Conservation (phyloP, 164 flowering plant genomes). For the Vitis labrusca region DNA sequence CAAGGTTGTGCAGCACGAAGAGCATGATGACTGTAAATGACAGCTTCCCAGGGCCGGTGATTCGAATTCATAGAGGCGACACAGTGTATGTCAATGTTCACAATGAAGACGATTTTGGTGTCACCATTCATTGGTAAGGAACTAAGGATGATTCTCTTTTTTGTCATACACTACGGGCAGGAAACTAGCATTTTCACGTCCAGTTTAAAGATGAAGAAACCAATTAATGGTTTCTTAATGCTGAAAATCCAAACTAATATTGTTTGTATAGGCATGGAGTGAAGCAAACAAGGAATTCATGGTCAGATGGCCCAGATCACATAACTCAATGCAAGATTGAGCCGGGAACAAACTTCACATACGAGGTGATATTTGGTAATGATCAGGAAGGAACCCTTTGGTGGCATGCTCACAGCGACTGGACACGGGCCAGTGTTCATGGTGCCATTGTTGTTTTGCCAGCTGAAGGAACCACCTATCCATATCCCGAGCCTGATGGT, state of each 20-base stretch:
- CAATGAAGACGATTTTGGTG: background rate
- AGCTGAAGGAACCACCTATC: constrained; percentile 15
- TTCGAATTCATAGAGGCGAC: constrained; percentile 9
- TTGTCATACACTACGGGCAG: too few species aligned
- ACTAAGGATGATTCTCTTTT: too few species aligned
- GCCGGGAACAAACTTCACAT: constrained; percentile 29
- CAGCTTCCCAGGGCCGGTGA: constrained; percentile 12
- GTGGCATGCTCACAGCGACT: constrained; percentile 59
- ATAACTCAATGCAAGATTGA: constrained; percentile 40
- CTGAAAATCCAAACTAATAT: too few species aligned
- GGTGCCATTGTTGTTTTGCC: constrained; percentile 44
- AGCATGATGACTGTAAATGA: constrained; percentile 17
- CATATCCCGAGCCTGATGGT: constrained; percentile 35
- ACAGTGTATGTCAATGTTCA: constrained; percentile 9
- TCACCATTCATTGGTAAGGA: too few species aligned
- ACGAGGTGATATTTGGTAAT: constrained; percentile 21
- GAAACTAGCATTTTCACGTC: too few species aligned
- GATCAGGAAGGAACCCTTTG: constrained; percentile 44
- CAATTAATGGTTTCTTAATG: too few species aligned
- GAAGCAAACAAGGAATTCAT: constrained; percentile 44
- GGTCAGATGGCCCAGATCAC: constrained; percentile 50
- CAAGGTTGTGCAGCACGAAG: constrained; percentile 15
- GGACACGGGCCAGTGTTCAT: constrained; percentile 49
- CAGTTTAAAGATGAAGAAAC: too few species aligned
- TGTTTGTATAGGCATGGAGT: constrained; percentile 42